A percentile compares a stretch with the other conserved stretches of the same genome.
Conservation (phyloP, 306 rosid genomes). For the Pueraria montana region DNA sequence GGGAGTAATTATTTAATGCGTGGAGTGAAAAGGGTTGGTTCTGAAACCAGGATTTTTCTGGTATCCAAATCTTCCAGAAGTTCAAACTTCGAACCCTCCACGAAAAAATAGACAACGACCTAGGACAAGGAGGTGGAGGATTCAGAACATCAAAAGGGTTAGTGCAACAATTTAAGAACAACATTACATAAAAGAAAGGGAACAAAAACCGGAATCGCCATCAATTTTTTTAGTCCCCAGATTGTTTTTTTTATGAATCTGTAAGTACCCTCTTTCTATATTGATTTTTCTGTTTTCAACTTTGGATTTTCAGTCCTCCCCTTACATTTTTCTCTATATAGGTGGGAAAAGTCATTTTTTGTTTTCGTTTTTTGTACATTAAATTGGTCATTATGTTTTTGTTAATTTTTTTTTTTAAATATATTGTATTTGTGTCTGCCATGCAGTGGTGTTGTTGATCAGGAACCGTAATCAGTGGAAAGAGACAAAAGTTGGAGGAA, state of each 20-base stretch:
- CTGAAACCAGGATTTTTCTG: constrained; percentile 36
- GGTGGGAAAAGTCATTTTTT: background rate
- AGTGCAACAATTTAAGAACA: background rate
- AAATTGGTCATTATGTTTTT: constrained; percentile 28
- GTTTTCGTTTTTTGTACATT: background rate
- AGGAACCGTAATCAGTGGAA: constrained; percentile 42
- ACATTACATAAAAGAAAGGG: background rate
- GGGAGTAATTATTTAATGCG: constrained; percentile 60
- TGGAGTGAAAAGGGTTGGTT: constrained; percentile 1
- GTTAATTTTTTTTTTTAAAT: background rate
- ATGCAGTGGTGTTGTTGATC: constrained; percentile 57
- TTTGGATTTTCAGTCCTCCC: background rate
- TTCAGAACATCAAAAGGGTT: constrained; percentile 7
- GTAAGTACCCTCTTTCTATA: constrained; percentile 47
- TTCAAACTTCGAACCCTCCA: constrained; percentile 56
- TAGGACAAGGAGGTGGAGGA: constrained; percentile 26
- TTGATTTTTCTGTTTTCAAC: constrained; percentile 19
- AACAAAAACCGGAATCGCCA: constrained; percentile 24
- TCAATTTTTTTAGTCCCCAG: constrained; percentile 50
- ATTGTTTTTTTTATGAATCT: constrained; percentile 49
- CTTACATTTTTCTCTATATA: background rate
- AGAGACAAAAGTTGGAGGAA: constrained; percentile 47
- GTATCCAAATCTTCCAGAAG: constrained; percentile 48
- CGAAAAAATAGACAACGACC: constrained; percentile 15
- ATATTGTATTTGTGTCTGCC: constrained; percentile 27